Evolutionary conservation across 2,329 filamentous ascomycete species (phyloP), one percentile per base, ranked within the genome.

Genomic region (Fusarium newnesense): DNA sequence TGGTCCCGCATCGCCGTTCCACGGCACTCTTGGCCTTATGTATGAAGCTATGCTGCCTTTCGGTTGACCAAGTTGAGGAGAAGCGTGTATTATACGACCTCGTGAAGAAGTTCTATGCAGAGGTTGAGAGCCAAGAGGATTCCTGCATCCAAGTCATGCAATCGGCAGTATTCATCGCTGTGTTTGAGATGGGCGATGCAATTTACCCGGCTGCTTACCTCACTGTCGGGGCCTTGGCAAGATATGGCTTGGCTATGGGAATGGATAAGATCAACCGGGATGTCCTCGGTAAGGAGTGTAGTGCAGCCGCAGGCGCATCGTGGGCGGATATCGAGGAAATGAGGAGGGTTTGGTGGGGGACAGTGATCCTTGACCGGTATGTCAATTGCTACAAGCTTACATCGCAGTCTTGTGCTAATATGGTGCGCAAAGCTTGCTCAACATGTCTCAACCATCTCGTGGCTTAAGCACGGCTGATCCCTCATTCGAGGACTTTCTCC

Each of bases 341-440:
- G 54, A 46, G 54, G 2, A 58, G 54, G 4, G 54, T 26, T 5
- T 58, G 54, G 54, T 58, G 54, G 40, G 54, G 28, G 0, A 3
- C 28, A 0, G 26, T 58, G 21, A 46, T 58, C 39, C 32, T 58
- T 1, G 54, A 58, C 13, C 43, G 43, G 32, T 50, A 37, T 24
- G 26, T 40, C 30, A 21, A 37, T 12, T 21, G 12, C 49, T 26
- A 2, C 18, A 26, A 12, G 9, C 34, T 34, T 34, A 34, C 44
- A 15, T 21, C 13, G 4, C 9, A 16, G 4, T 1, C 3, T 21
- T 21, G 26, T 28, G 19, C 28, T 49, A n/a, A 49, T 30, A 0
- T 6, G 3, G 0, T 32, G 4, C 4, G 3, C 3, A 4, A 30
- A 59, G 56, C 2, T 28, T 59, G 1, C 15, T 59, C 0, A 59